A percentile compares a stretch with the other conserved stretches of the same genome.
Evolutionary conservation across 2,329 filamentous ascomycete species (phyloP).

Genomic region (Fonsecaea monophora): DNA sequence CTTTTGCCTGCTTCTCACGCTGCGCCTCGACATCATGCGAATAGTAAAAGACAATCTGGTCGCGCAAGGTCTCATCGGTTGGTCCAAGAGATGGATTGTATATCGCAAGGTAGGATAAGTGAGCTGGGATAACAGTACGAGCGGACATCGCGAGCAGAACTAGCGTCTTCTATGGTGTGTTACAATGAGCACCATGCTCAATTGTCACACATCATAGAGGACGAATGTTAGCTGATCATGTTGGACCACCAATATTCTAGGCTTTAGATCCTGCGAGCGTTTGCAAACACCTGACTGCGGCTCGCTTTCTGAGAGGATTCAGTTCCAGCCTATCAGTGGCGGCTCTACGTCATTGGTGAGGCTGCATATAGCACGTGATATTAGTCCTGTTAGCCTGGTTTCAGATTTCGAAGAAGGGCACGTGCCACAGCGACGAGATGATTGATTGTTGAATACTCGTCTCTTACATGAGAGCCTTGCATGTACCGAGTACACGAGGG

Average conservation of each 20-base stretch:
- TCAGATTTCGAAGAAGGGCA: slow-evolving; percentile 12
- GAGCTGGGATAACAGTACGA: slow-evolving; percentile 70
- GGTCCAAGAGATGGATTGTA: slow-evolving; percentile 86
- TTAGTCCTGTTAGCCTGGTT: slow-evolving; percentile 6
- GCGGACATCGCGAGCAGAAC: slow-evolving; percentile 24
- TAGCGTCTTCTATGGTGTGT: neutral
- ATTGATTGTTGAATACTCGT: slow-evolving; percentile 7
- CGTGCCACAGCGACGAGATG: slow-evolving; percentile 21
- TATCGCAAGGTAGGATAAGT: slow-evolving; percentile 88
- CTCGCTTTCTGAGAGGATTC: neutral
- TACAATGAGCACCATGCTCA: slow-evolving; percentile 3
- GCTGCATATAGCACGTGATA: slow-evolving; percentile 23
- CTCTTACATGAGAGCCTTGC: neutral
- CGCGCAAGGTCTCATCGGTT: slow-evolving; percentile 73
- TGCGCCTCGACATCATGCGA: slow-evolving; percentile 53
- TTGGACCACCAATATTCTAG: neutral
- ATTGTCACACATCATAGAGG: neutral
- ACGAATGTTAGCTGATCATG: neutral
- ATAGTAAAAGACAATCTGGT: slow-evolving; percentile 94
- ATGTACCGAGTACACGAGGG: neutral
- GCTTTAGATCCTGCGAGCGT: neutral
- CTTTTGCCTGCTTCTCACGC: slow-evolving; percentile 40
- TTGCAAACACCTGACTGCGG: neutral
- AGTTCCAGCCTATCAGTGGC: slow-evolving; percentile 5
- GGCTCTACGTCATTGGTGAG: slow-evolving; percentile 15